A percentile compares a stretch with the other conserved stretches of the same genome.
phyloP scores from a whole-genome alignment of 2,329 filamentous ascomycete genomes.

The Dothistroma pini region DNA sequence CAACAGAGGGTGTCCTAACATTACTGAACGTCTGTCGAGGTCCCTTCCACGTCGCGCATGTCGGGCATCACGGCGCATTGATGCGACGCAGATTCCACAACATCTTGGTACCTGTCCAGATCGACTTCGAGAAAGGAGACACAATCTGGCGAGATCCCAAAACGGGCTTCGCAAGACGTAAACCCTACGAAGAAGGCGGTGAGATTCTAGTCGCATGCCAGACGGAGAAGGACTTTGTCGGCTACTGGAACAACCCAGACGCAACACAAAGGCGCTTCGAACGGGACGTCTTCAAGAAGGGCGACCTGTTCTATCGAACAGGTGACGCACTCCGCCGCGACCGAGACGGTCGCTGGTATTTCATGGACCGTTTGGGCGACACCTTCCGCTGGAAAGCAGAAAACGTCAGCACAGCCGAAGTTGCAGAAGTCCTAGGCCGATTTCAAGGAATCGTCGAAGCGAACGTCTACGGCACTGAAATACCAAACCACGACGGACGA shows the following conservation, averaged over 20 bases:
- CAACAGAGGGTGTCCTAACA: conserved; percentile 66
- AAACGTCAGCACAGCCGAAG: conserved; percentile 49
- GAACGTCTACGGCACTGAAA: conserved; percentile 47
- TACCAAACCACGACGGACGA: conserved; percentile 50
- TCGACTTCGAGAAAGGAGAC: conserved; percentile 65
- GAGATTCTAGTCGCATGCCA: conserved; percentile 68
- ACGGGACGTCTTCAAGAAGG: conserved; percentile 45
- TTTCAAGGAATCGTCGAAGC: conserved; percentile 45
- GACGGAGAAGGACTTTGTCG: conserved; percentile 57
- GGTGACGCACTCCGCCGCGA: conserved; percentile 47
- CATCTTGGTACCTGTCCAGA: conserved; percentile 61
- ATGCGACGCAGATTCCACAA: conserved; percentile 52
- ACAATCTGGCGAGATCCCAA: conserved; percentile 59
- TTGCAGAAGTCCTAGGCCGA: conserved; percentile 44
- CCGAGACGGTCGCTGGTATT: conserved; percentile 46
- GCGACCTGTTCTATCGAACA: conserved; percentile 49
- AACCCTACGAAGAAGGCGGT: conserved; percentile 65
- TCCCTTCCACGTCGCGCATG: conserved; percentile 59
- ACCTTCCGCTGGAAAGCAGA: conserved; percentile 51
- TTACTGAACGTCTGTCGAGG: conserved; percentile 47
- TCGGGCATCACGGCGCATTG: conserved; percentile 68
- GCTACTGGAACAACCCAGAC: conserved; percentile 65
- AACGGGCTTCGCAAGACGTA: conserved; percentile 64
- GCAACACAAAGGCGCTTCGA: conserved; percentile 59
- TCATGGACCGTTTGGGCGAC: conserved; percentile 48